Evolutionary conservation across 108 stramenopile genomes (phyloP), one percentile per base, ranked within the genome.

Genomic region (Fistulifera pelliculosa): DNA sequence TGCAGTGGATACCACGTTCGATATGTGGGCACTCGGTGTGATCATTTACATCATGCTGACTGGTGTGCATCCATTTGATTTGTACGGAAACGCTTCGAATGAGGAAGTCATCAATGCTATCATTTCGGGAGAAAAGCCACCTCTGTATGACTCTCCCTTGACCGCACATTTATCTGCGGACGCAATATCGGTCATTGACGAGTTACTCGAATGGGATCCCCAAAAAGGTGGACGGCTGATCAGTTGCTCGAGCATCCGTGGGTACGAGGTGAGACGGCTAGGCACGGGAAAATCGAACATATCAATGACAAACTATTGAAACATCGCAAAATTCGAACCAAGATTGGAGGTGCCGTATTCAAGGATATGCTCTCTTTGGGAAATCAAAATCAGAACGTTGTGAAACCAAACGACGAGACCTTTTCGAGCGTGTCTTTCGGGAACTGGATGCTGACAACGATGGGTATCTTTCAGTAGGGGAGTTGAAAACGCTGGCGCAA

Each of bases 21-120:
- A 87, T 55, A 83, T 90, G 81, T 90, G 88, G 88, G 77, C 77
- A 1, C 63, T 94, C 18, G 93, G 93, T 6, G 77, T 94, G 11
- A 89, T 94, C 60, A 62, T 94, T 13, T 94, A 91, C 52, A 91
- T 94, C 54, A 87, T 94, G 89, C 70, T 94, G n/a, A 83, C 83
- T 12, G 93, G 89, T 28, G 63, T 84, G 10, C 93, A 94, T 60
- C 93, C 93, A 0, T 94, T 86, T 52, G 93, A 94, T 69, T 56
- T 87, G 26, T 52, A 60, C n/a, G 93, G 89, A 19, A 68, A 57
- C 26, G 69, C 81, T 15, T 76, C 80, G 2, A 84, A 88, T 47
- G 80, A 81, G 14, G 80, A 83, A 59, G 76, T 88, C 49, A 81
- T 85, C 58, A 40, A 56, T 8, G 60, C 58, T 15, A 76, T 90